These are phyloP conservation scores for Lentinus tigrinus DNA, from an alignment of 768 basidiomycete genomes.

Conservation along the genomic window DNA sequence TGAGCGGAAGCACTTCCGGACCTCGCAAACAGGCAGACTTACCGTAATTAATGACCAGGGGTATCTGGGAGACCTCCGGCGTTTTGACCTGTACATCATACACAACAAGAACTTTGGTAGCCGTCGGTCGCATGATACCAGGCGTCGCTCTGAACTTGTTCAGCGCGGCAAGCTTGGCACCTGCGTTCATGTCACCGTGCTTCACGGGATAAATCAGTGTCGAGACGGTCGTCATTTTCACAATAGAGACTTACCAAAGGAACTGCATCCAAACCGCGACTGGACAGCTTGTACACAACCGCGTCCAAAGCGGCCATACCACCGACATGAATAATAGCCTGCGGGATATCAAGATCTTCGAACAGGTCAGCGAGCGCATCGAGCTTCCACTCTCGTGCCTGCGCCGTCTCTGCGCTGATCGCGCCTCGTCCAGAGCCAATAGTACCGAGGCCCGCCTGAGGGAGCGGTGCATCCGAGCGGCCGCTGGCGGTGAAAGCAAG, in stretches of 20 bases:
- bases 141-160: conserved; percentile 75
- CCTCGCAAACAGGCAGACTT: conserved; percentile 11
- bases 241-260: conserved; percentile 62
- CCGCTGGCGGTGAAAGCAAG: conserved; percentile 90
- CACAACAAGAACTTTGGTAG: conserved; percentile 80
- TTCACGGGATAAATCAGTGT: conserved; percentile 31
- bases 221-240: not conserved
- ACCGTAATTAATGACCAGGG: conserved; percentile 96
- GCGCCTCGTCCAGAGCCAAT: conserved; percentile 90
- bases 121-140: conserved; percentile 60
- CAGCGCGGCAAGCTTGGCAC: conserved; percentile 76
- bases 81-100: conserved; percentile 93
- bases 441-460: conserved; percentile 69
- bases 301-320: conserved; percentile 85
- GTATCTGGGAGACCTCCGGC: conserved; percentile 85
- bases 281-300: conserved; percentile 87
- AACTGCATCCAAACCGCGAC: conserved; percentile 82
- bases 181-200: conserved; percentile 93
- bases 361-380: conserved; percentile 89
- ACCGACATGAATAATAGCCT: conserved; percentile 86
- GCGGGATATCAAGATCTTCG: conserved; percentile 78
- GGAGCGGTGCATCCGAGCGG: conserved; percentile 48
- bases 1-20: not conserved
- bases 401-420: conserved; percentile 77
- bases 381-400: conserved; percentile 92